phyloP scores from a whole-genome alignment of 805 yeast species.

The Metschnikowia cubensis region DNA sequence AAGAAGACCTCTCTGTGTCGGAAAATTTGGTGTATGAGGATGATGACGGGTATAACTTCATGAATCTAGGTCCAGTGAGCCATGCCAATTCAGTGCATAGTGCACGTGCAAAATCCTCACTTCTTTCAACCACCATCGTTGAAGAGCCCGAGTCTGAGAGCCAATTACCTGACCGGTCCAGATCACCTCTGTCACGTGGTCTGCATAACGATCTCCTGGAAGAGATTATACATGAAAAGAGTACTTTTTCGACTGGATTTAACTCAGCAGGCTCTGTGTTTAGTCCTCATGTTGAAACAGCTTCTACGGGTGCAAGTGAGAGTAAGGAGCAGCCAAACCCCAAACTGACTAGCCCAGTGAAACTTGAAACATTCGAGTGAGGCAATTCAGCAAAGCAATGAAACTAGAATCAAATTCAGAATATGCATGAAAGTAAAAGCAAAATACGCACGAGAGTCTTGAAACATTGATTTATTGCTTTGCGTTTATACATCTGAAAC shows the following conservation, averaged over 20 bases:
- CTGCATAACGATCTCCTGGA: neutral
- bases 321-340: neutral
- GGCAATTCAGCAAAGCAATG: too few species aligned
- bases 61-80: slow-evolving; percentile 3
- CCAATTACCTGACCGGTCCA: neutral
- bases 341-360: neutral
- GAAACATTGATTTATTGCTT: neutral
- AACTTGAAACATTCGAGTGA: neutral
- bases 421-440: too few species aligned
- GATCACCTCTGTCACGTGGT: neutral
- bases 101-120: slow-evolving; percentile 1
- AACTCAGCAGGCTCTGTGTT: slow-evolving; percentile 2
- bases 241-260: neutral
- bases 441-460: neutral
- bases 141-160: slow-evolving; percentile 16
- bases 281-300: neutral
- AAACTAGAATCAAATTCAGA: too few species aligned
- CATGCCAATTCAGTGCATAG: neutral
- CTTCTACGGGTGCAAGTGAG: slow-evolving; percentile 1
- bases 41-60: slow-evolving; percentile 18
- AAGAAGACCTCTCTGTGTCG: slow-evolving; percentile 5
- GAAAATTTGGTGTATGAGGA: slow-evolving; percentile 14
- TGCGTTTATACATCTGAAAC: slow-evolving; percentile 1
- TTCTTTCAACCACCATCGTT: slow-evolving; percentile 13
- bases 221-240: neutral